Evolutionary conservation across 768 basidiomycete species (phyloP), one percentile per base, ranked within the genome.

Genomic region (Boletus huronensis): DNA sequence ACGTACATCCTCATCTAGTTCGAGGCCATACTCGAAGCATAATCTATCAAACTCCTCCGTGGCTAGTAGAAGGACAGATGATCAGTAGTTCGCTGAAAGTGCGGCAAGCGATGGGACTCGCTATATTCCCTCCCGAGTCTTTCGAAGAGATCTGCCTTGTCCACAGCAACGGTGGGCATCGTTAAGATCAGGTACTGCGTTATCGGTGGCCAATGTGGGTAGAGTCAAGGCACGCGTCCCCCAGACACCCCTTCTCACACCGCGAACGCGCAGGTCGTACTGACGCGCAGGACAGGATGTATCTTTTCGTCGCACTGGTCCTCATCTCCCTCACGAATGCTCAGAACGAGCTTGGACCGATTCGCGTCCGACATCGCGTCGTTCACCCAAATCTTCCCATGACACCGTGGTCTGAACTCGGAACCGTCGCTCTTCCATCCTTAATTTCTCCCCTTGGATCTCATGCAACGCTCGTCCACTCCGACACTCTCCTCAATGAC

Each of bases 21-120:
- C 97, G 44, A 99, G 77, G 52, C 97, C 97, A 73, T 95, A 99
- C 61, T 98, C 93, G 76, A 99, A 99, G 64, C 92, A 90, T 49
- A 98, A 81, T 68, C 84, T 83, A 75, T 98, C 97, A 64, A 98
- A 98, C 59, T 95, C 94, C 58, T 96, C 88, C 40, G 90, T 85
- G 47, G 93, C 96, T 98, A 50, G 65, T 98, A 50, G 65, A 65
- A 52, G 48, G 49, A 45, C 57, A 52, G 52, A 48, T 43, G 53
- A 54, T 63, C 49, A 54, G 52, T 40, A n/a, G 31, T 16, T 35
- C 9, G 36, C 9, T 61, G 59, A 35, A 60, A 48, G 54, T 32
- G 17, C 52, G 34, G 25, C 25, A 19, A 25, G 17, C 31, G 10
- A 34, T 28, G 50, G 23, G 39, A 75, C 76, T 66, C 64, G 94